Conservation (phyloP, 768 basidiomycete genomes). For the Chlorophyllum brunneum region DNA sequence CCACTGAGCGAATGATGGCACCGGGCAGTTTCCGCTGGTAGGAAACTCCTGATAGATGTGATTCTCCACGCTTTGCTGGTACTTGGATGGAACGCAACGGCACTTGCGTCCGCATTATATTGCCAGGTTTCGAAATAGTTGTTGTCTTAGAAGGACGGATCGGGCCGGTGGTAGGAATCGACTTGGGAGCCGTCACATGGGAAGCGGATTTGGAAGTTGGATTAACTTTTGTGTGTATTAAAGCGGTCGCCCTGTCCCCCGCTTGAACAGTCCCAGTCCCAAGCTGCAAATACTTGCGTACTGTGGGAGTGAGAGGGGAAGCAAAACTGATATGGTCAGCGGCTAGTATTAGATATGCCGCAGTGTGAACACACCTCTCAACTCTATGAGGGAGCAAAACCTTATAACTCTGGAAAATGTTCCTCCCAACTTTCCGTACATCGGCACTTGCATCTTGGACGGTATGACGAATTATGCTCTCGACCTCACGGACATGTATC, state of each 20-base stretch:
- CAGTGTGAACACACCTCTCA: constrained; percentile 46
- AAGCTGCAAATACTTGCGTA: constrained; percentile 71
- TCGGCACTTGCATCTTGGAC: constrained; percentile 76
- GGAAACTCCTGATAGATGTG: background rate
- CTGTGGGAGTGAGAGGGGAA: constrained; percentile 69
- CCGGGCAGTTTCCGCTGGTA: no score
- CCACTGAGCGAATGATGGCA: no score
- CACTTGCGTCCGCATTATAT: background rate
- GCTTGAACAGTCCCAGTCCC: constrained; percentile 19
- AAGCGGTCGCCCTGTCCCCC: constrained; percentile 16
- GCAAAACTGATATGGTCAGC: constrained; percentile 49
- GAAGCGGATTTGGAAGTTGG: background rate
- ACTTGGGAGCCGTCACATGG: no score
- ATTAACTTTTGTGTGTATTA: constrained; percentile 8
- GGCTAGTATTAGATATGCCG: background rate
- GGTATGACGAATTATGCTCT: constrained; percentile 61
- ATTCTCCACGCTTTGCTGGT: background rate
- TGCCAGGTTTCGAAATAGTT: background rate
- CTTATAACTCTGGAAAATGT: constrained; percentile 75
- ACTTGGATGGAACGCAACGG: background rate
- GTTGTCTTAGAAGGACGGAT: background rate
- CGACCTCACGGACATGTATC: constrained; percentile 57
- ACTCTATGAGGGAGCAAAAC: constrained; percentile 65
- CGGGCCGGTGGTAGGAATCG: background rate
- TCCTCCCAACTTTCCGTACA: constrained; percentile 62